Conservation (phyloP, 345 rosid genomes). For the Tarenaya hassleriana region DNA sequence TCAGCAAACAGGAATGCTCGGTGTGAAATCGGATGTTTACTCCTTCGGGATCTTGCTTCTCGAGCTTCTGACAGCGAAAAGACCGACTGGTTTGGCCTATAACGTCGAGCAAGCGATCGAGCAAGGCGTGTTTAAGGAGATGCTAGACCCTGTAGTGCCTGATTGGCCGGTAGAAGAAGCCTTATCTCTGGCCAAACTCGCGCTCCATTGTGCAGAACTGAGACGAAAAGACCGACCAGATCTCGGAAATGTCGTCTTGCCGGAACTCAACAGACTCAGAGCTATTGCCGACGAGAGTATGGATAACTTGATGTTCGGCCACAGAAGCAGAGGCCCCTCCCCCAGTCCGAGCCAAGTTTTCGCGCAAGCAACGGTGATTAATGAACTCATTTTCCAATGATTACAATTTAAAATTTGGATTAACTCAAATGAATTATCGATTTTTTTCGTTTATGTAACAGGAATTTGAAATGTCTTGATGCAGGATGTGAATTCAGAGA, state of each 20-base stretch:
- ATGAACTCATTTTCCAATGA: neutral
- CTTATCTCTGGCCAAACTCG: conserved; percentile 46
- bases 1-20: conserved; percentile 92
- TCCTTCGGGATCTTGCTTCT: conserved; percentile 80
- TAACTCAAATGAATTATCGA: neutral
- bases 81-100: conserved; percentile 69
- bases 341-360: conserved; percentile 29
- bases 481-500: conserved; percentile 44
- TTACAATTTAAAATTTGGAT: neutral
- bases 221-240: conserved; percentile 92
- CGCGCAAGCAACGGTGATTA: conserved; percentile 36
- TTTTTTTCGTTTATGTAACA: neutral
- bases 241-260: conserved; percentile 60
- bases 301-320: conserved; percentile 25
- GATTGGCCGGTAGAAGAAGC: conserved; percentile 85
- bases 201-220: conserved; percentile 65
- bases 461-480: conserved; percentile 9
- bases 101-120: conserved; percentile 45
- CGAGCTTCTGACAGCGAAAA: conserved; percentile 68
- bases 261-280: conserved; percentile 54
- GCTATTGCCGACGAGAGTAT: conserved; percentile 47
- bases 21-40: conserved; percentile 85
- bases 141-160: conserved; percentile 60
- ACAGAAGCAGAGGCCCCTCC: conserved; percentile 24
- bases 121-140: conserved; percentile 42